Conservation (phyloP, 768 basidiomycete genomes). For the Daedaleopsis sinensis region DNA sequence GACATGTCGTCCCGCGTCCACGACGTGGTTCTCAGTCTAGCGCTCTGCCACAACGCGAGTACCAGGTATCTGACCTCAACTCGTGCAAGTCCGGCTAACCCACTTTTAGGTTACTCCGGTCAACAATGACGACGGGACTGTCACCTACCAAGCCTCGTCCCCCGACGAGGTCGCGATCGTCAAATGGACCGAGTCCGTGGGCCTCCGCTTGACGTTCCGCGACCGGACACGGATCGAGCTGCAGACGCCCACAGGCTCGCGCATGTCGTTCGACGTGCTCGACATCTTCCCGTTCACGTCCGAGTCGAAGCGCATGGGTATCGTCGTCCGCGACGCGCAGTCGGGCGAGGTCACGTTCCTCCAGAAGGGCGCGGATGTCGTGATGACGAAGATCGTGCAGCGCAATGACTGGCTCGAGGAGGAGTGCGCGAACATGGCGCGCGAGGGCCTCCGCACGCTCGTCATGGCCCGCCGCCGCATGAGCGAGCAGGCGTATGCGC, state of each 20-base stretch:
- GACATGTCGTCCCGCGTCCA: slow-evolving; percentile 94
- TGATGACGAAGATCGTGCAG: slow-evolving; percentile 94
- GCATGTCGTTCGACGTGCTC: slow-evolving; percentile 80
- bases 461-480: slow-evolving; percentile 88
- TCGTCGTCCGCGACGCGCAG: slow-evolving; percentile 81
- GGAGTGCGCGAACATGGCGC: slow-evolving; percentile 97
- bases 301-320: slow-evolving; percentile 99
- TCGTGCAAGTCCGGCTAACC: neutral
- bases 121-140: slow-evolving; percentile 88
- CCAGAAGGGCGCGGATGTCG: slow-evolving; percentile 98
- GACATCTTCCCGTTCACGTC: slow-evolving; percentile 98
- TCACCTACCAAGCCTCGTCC: slow-evolving; percentile 98
- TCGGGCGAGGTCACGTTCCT: slow-evolving; percentile 84
- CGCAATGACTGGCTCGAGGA: slow-evolving; percentile 99
- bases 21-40: slow-evolving; percentile 91
- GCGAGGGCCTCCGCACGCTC: slow-evolving; percentile 92
- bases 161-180: slow-evolving; percentile 99
- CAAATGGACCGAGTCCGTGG: slow-evolving; percentile 94
- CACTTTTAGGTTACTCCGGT: slow-evolving; percentile 88
- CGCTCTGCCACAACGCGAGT: slow-evolving; percentile 92
- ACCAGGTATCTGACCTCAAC: neutral
- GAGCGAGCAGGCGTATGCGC: slow-evolving; percentile 64
- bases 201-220: slow-evolving; percentile 84
- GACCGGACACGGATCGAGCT: slow-evolving; percentile 92
- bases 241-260: slow-evolving; percentile 65